Evolutionary conservation across 176 grass and related monocot species (phyloP), one percentile per base, ranked within the genome.

Genomic region (Aegilops speltoides): DNA sequence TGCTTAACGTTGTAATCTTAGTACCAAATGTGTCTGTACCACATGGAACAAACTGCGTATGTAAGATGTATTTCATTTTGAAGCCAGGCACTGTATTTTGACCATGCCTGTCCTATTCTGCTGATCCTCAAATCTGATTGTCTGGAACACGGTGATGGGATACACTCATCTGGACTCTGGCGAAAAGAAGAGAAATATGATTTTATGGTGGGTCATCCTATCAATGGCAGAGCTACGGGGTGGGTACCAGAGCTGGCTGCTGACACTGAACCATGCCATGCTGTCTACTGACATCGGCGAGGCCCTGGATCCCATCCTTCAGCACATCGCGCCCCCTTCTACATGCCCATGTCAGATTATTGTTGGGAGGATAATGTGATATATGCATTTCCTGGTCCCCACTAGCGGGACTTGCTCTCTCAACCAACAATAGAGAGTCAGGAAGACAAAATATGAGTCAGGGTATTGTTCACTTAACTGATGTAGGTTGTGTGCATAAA

Each of bases 21-120:
- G 45, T 80, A 65, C 41, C 19, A 15, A 67, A 67, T 4, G 3
- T n/a, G 9, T 17, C n/a, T 79, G 17, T 59, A 17, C 8, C 59
- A 68, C 34, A 74, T 41, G 22, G 64, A 85, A 12, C 36, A 43
- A 19, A 32, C 29, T 28, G 29, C 45, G 2, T 25, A 57, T 57
- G 46, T 26, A 68, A 77, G 29, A 56, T 85, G 60, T 16, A 34
- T 77, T 85, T 76, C 46, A 68, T 59, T 34, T 85, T 23, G 23
- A 59, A 31, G 6, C 24, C 32, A 10, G 57, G 19, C 4, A 16
- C n/a, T 85, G 11, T 43, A 64, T 85, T 37, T 52, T 29, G 60
- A 66, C 26, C 45, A 66, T 62, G 52, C 2, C 77, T 86, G 29
- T 31, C 31, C 38, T 45, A 36, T 41, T 48, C 28, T 7, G 36